These are phyloP conservation scores for Coemansia sp. DNA, from an alignment of 192 early-diverging fungal species.

Conservation along the genomic window DNA sequence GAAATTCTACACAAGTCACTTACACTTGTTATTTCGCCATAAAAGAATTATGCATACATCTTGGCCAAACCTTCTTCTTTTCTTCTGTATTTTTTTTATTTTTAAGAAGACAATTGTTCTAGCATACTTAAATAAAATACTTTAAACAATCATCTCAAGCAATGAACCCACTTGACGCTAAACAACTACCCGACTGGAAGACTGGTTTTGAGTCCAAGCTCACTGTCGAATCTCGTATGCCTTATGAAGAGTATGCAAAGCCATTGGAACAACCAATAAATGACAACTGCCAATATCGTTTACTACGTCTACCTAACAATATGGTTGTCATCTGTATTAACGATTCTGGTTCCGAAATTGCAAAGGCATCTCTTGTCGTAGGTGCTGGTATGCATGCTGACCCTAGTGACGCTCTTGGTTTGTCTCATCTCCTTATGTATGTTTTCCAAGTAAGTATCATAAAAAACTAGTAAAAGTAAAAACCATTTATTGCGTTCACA, in stretches of 20 bases:
- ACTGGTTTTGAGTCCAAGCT: slow-evolving; percentile 5
- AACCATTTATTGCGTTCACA: too few relatives aligned
- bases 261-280: slow-evolving; percentile 52
- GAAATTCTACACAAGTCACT: too few relatives aligned
- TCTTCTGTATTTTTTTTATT: too few relatives aligned
- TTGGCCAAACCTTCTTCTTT: too few relatives aligned
- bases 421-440: slow-evolving; percentile 71
- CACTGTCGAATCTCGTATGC: slow-evolving; percentile 7
- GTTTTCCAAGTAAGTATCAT: slow-evolving; percentile 17
- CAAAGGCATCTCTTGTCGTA: slow-evolving; percentile 59
- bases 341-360: slow-evolving; percentile 50
- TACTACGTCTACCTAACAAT: slow-evolving; percentile 58
- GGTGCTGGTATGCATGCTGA: slow-evolving; percentile 61
- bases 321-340: slow-evolving; percentile 60
- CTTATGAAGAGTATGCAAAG: slow-evolving; percentile 19
- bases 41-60: too few relatives aligned
- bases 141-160: too few relatives aligned
- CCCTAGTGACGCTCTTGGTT: slow-evolving; percentile 58
- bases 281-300: slow-evolving; percentile 60
- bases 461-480: too few relatives aligned
- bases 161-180: too few relatives aligned
- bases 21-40: too few relatives aligned
- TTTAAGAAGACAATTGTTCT: too few relatives aligned
- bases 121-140: too few relatives aligned
- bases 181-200: slow-evolving; percentile 5